These are phyloP conservation scores for Verbascum thapsus DNA, from an alignment of 257 asterid genomes.

Conservation along the genomic window DNA sequence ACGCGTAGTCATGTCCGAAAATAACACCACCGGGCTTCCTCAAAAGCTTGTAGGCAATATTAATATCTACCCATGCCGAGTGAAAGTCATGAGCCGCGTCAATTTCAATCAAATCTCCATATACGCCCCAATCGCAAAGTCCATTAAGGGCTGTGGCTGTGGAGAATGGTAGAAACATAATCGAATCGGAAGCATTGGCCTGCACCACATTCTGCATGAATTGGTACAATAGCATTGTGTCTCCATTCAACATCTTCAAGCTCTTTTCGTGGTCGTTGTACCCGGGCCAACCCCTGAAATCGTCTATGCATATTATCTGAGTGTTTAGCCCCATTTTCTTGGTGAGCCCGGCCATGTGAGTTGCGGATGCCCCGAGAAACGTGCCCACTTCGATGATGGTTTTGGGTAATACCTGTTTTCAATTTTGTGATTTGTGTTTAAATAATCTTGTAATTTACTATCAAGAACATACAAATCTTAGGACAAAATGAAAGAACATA, in stretches of 20 bases:
- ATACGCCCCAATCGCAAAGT: not conserved
- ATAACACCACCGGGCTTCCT: not conserved
- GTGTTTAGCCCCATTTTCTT: no score
- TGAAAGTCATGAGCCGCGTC: not conserved
- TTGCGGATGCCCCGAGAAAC: no score
- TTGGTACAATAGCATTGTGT: not conserved
- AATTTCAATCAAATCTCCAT: not conserved
- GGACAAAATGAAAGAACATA: no score
- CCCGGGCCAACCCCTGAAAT: no score
- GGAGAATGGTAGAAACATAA: not conserved
- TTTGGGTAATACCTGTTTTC: no score
- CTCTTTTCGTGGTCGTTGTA: no score
- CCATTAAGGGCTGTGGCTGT: not conserved
- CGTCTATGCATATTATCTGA: no score
- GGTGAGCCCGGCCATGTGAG: no score
- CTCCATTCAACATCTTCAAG: not conserved
- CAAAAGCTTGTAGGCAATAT: not conserved
- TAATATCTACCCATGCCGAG: not conserved
- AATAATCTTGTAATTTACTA: no score
- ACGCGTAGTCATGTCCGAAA: not conserved
- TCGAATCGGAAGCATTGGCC: not conserved
- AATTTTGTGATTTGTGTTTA: no score
- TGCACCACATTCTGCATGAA: conserved; percentile 1
- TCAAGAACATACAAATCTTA: no score
- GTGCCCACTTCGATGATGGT: no score